phyloP scores from a whole-genome alignment of 805 yeast species.

The Wickerhamiella qilinensis region DNA sequence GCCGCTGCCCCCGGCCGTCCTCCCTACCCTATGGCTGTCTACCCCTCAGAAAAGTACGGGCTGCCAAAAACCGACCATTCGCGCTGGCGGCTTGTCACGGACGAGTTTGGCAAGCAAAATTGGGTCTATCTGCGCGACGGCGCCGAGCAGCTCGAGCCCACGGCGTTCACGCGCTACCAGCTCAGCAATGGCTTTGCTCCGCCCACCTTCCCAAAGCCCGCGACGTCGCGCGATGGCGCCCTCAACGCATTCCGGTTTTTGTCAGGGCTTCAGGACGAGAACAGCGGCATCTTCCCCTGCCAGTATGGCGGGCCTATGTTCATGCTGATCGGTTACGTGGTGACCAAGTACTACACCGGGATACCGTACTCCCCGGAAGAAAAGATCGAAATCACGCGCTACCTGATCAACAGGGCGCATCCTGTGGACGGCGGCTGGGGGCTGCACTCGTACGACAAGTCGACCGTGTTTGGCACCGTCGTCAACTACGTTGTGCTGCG shows the following conservation, averaged over 20 bases:
- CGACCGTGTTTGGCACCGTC: constrained; percentile 89
- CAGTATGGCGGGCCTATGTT: constrained; percentile 98
- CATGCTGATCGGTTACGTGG: constrained; percentile 80
- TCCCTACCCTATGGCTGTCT: constrained; percentile 4
- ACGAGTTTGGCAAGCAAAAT: constrained; percentile 56
- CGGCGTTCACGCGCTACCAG: constrained; percentile 18
- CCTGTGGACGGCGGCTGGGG: constrained; percentile 99
- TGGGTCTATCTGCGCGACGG: constrained; percentile 42
- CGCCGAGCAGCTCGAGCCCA: constrained; percentile 25
- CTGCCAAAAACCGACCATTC: constrained; percentile 50
- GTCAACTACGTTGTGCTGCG: constrained; percentile 74
- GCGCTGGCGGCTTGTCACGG: constrained; percentile 61
- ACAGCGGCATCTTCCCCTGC: constrained; percentile 75
- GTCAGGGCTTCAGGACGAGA: constrained; percentile 49
- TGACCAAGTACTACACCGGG: constrained; percentile 52
- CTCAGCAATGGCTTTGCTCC: constrained; percentile 19
- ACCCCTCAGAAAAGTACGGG: constrained; percentile 50
- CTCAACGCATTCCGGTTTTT: constrained; percentile 61
- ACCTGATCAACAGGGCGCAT: constrained; percentile 79
- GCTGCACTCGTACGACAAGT: constrained; percentile 75
- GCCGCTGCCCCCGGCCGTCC: no score
- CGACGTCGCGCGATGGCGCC: constrained; percentile 30
- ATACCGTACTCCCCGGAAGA: constrained; percentile 52
- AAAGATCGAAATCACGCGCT: constrained; percentile 59
- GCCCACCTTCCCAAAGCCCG: constrained; percentile 21